These are phyloP conservation scores for Solanum medicagineum DNA, from an alignment of 257 asterid species.

Conservation along the genomic window DNA sequence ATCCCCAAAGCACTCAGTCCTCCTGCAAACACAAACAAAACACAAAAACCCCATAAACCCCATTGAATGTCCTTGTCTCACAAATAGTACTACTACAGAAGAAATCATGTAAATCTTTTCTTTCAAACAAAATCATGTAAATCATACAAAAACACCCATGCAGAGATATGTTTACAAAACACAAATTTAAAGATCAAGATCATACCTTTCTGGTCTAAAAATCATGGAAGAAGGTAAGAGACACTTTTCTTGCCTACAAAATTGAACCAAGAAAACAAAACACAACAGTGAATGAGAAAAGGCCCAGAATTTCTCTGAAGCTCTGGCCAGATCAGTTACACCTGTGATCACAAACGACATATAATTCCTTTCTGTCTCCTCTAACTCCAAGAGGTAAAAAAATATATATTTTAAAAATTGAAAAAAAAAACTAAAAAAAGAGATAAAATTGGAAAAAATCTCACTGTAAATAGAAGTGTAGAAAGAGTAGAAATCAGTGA, in stretches of 20 bases:
- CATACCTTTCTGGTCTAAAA: slow-evolving; percentile 17
- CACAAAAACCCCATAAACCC: slow-evolving; percentile 3
- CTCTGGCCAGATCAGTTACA: slow-evolving; percentile 3
- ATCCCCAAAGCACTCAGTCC: slow-evolving; percentile 4
- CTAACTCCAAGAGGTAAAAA: not conserved
- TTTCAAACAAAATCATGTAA: not conserved
- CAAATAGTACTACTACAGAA: not conserved
- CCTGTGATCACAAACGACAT: slow-evolving; percentile 2
- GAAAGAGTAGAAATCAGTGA: not conserved
- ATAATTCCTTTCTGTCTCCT: not conserved
- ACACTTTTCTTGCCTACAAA: not conserved
- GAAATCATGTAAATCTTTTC: not conserved
- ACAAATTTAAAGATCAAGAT: not conserved
- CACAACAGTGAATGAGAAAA: not conserved
- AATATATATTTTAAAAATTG: not conserved
- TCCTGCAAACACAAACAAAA: not conserved
- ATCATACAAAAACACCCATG: not conserved
- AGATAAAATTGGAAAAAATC: not conserved
- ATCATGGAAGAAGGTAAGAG: slow-evolving; percentile 9
- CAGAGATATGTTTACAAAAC: not conserved
- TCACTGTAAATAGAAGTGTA: not conserved
- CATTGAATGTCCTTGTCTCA: not conserved
- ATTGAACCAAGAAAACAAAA: not conserved
- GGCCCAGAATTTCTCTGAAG: not conserved
- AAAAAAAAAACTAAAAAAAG: not conserved